Conservation (phyloP, 2,329 filamentous ascomycete species). For the Arthrobotrys iridis region DNA sequence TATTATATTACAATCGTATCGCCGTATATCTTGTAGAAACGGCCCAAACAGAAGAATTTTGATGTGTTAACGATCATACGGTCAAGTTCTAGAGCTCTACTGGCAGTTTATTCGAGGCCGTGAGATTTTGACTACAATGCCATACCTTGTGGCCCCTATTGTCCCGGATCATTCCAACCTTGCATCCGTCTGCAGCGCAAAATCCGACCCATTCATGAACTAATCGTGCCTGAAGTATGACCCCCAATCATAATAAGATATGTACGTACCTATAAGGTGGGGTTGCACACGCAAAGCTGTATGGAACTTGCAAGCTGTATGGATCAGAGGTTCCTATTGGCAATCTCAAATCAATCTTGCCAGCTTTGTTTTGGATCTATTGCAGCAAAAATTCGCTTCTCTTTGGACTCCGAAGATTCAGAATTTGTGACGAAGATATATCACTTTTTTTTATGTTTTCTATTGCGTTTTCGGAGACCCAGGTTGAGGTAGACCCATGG, state of each 20-base stretch:
- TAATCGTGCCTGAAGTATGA: not conserved
- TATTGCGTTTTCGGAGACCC: no score
- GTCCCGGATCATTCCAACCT: not conserved
- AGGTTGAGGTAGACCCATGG: no score
- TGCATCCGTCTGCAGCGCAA: slow-evolving; percentile 14
- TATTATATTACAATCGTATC: not conserved
- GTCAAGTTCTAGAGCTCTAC: no score
- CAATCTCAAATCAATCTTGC: no score
- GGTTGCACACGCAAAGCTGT: not conserved
- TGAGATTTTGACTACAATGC: no score
- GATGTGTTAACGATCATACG: no score
- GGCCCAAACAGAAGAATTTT: not conserved
- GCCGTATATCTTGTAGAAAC: not conserved
- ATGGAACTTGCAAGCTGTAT: not conserved
- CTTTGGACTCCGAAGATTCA: no score
- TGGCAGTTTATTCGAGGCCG: not conserved
- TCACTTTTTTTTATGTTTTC: no score
- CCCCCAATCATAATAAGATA: not conserved
- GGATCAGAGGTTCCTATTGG: no score
- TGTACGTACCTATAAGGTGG: not conserved
- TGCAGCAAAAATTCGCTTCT: no score
- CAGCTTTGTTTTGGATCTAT: no score
- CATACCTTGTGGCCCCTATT: not conserved
- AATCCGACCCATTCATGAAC: not conserved
- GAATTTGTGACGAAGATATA: no score